Conservation (phyloP, 345 rosid species). For the Diplotaxis tenuifolia region DNA sequence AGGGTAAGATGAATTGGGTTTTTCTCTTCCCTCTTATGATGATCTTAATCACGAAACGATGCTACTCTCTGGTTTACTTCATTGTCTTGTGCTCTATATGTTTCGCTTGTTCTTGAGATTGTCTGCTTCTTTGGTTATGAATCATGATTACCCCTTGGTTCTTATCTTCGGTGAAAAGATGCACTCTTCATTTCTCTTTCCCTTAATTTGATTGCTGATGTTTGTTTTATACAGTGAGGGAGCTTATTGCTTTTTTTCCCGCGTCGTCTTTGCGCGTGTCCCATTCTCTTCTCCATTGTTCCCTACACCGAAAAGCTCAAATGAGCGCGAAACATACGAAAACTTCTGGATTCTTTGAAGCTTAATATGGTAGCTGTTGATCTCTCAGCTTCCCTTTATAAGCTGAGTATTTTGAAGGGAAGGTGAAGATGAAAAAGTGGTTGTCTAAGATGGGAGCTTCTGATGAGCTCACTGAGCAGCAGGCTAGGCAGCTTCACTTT, state of each 20-base stretch:
- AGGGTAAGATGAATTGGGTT: background rate
- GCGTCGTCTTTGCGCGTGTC: no score
- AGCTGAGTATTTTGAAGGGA: slow-evolving; percentile 81
- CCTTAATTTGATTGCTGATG: no score
- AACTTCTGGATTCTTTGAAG: slow-evolving; percentile 93
- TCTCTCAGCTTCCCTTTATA: slow-evolving; percentile 71
- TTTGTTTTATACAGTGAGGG: no score
- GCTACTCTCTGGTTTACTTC: background rate
- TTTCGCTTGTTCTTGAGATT: background rate
- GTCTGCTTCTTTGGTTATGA: no score
- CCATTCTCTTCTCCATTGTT: slow-evolving; percentile 99
- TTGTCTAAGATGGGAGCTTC: slow-evolving; percentile 95
- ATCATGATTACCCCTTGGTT: no score
- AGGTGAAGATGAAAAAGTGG: slow-evolving; percentile 96
- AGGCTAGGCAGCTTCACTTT: slow-evolving; percentile 88
- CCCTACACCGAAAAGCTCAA: no score
- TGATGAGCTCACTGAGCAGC: slow-evolving; percentile 94
- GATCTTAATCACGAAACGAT: background rate
- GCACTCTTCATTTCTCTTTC: background rate
- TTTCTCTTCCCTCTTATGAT: background rate
- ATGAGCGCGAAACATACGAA: no score
- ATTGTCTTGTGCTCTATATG: background rate
- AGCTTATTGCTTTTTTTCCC: no score
- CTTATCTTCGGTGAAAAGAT: no score
- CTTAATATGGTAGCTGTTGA: slow-evolving; percentile 96